Evolutionary conservation across 495 filamentous ascomycete species (phyloP).

Genomic region (Cairneyella variabilis): DNA sequence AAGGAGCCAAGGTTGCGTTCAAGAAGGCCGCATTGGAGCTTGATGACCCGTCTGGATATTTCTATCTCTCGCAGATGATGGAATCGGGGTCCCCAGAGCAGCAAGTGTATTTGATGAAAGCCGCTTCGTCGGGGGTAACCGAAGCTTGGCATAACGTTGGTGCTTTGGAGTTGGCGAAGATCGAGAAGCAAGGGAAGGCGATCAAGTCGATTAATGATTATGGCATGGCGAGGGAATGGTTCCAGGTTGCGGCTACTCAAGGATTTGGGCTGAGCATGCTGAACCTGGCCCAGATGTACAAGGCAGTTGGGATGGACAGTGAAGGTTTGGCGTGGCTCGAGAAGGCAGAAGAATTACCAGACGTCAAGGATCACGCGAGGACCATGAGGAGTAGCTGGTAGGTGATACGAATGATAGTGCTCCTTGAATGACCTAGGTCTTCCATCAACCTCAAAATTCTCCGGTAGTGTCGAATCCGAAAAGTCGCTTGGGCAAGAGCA

Average conservation of each 20-base stretch:
- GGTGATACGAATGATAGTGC: no score
- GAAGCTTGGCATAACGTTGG: slow-evolving; percentile 25
- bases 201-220: slow-evolving; percentile 8
- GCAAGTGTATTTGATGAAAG: slow-evolving; percentile 22
- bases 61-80: slow-evolving; percentile 18
- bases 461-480: no score
- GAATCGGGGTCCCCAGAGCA: slow-evolving; percentile 1
- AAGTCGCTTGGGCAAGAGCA: no score
- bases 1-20: slow-evolving; percentile 13
- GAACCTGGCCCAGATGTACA: slow-evolving; percentile 17
- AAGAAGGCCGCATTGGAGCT: slow-evolving; percentile 21
- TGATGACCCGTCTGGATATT: slow-evolving; percentile 22
- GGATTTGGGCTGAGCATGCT: slow-evolving; percentile 23
- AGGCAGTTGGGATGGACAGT: slow-evolving; percentile 4
- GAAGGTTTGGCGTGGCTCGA: slow-evolving; percentile 20
- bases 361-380: background rate
- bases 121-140: slow-evolving; percentile 14
- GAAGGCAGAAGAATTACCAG: slow-evolving; percentile 11
- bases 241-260: slow-evolving; percentile 16
- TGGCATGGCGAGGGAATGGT: slow-evolving; percentile 25
- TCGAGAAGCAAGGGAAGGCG: background rate
- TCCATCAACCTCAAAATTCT: no score
- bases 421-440: no score
- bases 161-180: slow-evolving; percentile 8
- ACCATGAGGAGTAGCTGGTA: background rate